Percentiles rank a stretch among this genome's conserved stretches.
Evolutionary conservation across 179 eudicot species (phyloP).

Genomic region (Corrigiola litoralis): DNA sequence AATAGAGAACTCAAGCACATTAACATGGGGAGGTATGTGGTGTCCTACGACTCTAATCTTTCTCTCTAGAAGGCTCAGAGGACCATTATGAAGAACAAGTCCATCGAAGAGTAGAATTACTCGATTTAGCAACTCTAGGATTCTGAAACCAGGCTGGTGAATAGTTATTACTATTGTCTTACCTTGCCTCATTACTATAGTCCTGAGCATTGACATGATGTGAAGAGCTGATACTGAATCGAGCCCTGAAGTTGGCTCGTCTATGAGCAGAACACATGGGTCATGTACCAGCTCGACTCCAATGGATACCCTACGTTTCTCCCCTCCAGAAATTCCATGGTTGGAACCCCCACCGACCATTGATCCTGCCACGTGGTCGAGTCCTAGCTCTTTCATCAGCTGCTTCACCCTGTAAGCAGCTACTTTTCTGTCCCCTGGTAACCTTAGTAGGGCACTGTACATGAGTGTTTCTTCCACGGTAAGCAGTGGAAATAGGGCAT

Average conservation of each 20-base stretch:
- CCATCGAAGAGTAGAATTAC: slow-evolving; percentile 62
- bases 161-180: slow-evolving; percentile 74
- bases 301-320: slow-evolving; percentile 70
- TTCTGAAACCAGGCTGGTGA: slow-evolving; percentile 82
- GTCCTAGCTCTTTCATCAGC: slow-evolving; percentile 59
- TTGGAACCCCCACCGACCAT: slow-evolving; percentile 55
- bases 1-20: slow-evolving; percentile 80
- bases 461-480: slow-evolving; percentile 79
- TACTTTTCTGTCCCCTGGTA: slow-evolving; percentile 35
- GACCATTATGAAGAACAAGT: slow-evolving; percentile 59
- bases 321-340: slow-evolving; percentile 84
- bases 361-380: slow-evolving; percentile 51
- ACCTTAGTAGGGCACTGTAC: slow-evolving; percentile 68
- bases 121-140: slow-evolving; percentile 63
- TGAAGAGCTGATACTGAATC: slow-evolving; percentile 83
- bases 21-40: slow-evolving; percentile 54
- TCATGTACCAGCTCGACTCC: slow-evolving; percentile 85
- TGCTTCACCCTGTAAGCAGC: slow-evolving; percentile 38
- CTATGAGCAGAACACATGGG: slow-evolving; percentile 59
- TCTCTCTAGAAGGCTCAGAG: slow-evolving; percentile 52
- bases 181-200: slow-evolving; percentile 51
- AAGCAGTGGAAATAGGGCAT: slow-evolving; percentile 66
- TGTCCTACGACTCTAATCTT: slow-evolving; percentile 47
- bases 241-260: slow-evolving; percentile 88
- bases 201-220: slow-evolving; percentile 51